Conservation (phyloP, 106 monocot genomes). For the Dendrobium officinale region DNA sequence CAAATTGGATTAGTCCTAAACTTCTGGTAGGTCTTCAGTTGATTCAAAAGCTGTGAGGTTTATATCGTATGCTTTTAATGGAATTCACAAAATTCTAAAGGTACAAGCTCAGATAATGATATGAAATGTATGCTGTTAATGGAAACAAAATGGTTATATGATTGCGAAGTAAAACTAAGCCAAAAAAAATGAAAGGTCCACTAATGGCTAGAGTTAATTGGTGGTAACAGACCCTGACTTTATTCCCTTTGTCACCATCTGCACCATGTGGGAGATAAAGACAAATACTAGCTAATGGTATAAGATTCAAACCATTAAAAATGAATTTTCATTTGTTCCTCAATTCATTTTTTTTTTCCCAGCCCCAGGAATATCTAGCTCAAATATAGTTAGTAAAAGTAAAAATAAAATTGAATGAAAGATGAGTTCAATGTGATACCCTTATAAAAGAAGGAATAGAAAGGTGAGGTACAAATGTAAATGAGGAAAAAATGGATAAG, state of each 20-base stretch:
- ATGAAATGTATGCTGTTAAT: constrained; percentile 4
- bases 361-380: no score
- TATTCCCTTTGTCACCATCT: neutral
- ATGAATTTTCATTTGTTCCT: neutral
- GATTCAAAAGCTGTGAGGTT: neutral
- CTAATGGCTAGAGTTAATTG: constrained; percentile 3
- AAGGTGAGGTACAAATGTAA: no score
- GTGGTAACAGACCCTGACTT: neutral
- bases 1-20: neutral
- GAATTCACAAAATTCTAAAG: no score
- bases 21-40: neutral
- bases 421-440: no score
- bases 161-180: no score
- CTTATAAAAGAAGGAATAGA: no score
- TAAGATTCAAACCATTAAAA: neutral
- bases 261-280: neutral
- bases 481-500: no score
- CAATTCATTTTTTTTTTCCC: neutral
- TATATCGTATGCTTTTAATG: neutral
- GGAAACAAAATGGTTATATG: neutral
- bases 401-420: no score
- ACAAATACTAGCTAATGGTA: neutral
- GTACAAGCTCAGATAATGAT: constrained; percentile 14
- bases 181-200: neutral
- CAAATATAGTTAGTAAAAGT: no score